Evolutionary conservation across 257 asterid species (phyloP), one percentile per base, ranked within the genome.

Genomic region (Orobanche coerulescens): DNA sequence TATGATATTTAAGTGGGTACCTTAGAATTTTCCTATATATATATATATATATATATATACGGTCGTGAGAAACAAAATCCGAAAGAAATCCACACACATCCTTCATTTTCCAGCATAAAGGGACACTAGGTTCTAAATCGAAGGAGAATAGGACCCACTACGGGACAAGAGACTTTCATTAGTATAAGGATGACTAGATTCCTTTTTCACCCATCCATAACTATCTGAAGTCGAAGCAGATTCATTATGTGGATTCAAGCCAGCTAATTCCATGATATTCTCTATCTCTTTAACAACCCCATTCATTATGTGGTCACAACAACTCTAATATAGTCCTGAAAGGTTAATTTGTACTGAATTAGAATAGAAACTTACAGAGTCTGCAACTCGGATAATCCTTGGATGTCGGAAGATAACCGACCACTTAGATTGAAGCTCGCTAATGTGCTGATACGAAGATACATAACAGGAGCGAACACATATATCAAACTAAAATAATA

Each of bases 231-330:
- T 76, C 44, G 95, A 58, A 18, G 97, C 86, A 11, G 99, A 93
- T 55, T 84, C 96, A 8, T 72, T 68, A 57, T 79, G 68, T 1
- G 99, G 97, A 69, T 89, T 89, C 64, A 89, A 44, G 11, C 99
- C 97, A 3, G 73, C 82, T 66, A 78, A 22, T 51, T 79, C 94
- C 97, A 93, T 84, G 62, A 80, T 81, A 20, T 1, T 73, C 68
- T 93, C 97, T 0, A 89, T 79, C 81, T 82, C 96, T 61, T 89
- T 93, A 55, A 74, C 94, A 76, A 84, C 99, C 53, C 86, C 88
- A 5, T 82, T 75, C 99, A 93, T 93, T 6, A 73, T 40, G n/a
- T n/a, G n/a, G n/a, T n/a, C n/a, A n/a, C n/a, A n/a, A n/a, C n/a
- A n/a, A n/a, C n/a, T n/a, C n/a, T n/a, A n/a, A n/a, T n/a, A n/a